Conservation (phyloP, 768 basidiomycete genomes). For the Rhizopogon salebrosus region DNA sequence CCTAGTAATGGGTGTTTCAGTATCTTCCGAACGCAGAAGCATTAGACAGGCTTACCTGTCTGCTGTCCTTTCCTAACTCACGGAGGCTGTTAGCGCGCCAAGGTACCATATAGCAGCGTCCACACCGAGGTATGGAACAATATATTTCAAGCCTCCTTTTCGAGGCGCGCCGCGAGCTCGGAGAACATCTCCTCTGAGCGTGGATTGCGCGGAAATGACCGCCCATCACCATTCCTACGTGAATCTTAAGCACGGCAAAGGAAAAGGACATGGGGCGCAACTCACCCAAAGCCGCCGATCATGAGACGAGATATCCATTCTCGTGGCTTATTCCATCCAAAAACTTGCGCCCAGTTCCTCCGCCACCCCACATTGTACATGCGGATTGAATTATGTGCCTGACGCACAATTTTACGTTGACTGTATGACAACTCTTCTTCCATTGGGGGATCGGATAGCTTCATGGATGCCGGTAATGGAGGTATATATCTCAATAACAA, state of each 20-base stretch:
- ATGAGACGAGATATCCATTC: slow-evolving; percentile 51
- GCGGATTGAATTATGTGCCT: slow-evolving; percentile 54
- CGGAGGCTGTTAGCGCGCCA: background rate
- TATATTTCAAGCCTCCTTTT: slow-evolving; percentile 18
- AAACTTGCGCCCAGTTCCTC: slow-evolving; percentile 63
- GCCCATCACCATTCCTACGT: slow-evolving; percentile 60
- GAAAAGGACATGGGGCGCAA: slow-evolving; percentile 3
- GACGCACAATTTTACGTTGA: slow-evolving; percentile 62
- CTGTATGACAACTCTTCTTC: slow-evolving; percentile 64
- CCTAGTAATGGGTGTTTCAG: background rate
- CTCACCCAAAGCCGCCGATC: slow-evolving; percentile 64
- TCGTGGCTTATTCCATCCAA: slow-evolving; percentile 50
- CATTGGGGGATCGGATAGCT: slow-evolving; percentile 62
- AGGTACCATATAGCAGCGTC: background rate
- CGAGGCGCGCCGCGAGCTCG: slow-evolving; percentile 59
- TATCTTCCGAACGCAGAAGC: too few species aligned
- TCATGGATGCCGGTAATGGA: slow-evolving; percentile 41
- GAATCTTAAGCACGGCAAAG: background rate
- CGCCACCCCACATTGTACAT: slow-evolving; percentile 74
- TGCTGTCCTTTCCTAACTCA: background rate
- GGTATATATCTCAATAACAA: slow-evolving; percentile 68
- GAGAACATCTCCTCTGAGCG: slow-evolving; percentile 60
- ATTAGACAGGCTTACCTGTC: background rate
- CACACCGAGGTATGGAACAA: background rate
- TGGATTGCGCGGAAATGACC: slow-evolving; percentile 62